phyloP scores from a whole-genome alignment of 2,329 filamentous ascomycete species.

The Aureobasidium sp. region DNA sequence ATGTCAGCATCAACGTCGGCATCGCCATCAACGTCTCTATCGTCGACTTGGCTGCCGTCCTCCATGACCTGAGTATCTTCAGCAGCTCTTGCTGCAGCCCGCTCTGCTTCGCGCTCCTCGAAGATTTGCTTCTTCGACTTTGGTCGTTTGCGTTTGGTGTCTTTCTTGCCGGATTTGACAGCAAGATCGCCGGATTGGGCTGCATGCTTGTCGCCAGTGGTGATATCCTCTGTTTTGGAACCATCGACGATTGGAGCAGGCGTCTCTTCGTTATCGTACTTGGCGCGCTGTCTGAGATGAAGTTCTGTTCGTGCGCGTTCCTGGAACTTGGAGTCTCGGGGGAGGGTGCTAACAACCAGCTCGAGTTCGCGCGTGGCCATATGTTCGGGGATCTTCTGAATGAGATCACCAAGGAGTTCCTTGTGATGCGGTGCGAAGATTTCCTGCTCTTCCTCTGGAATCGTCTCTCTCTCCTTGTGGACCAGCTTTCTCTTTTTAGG shows the following conservation, averaged over 20 bases:
- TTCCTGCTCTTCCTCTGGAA: conserved; percentile 35
- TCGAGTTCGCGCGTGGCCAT: conserved; percentile 58
- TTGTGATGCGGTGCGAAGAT: conserved; percentile 34
- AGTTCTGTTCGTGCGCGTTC: conserved; percentile 64
- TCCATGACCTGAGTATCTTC: conserved; percentile 24
- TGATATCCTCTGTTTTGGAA: conserved; percentile 16
- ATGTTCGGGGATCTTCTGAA: conserved; percentile 56
- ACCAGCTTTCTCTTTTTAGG: conserved; percentile 36
- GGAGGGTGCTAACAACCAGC: conserved; percentile 43
- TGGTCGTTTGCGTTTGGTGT: conserved; percentile 47
- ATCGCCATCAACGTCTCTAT: conserved; percentile 38
- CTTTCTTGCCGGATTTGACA: conserved; percentile 31
- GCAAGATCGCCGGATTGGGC: conserved; percentile 17
- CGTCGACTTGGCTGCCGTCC: conserved; percentile 25
- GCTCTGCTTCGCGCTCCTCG: conserved; percentile 56
- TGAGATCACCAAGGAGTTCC: conserved; percentile 39
- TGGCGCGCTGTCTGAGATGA: conserved; percentile 66
- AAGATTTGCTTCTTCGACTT: conserved; percentile 73
- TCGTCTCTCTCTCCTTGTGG: conserved; percentile 19
- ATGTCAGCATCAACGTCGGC: conserved; percentile 36
- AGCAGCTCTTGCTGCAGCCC: conserved; percentile 29
- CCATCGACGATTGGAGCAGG: conserved; percentile 18
- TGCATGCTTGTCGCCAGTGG: conserved; percentile 11
- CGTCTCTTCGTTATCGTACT: conserved; percentile 60
- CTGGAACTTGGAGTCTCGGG: conserved; percentile 55